Base-by-base conservation (phyloP, 78 protist genomes). In the Dictyostelium discoideum region DNA sequence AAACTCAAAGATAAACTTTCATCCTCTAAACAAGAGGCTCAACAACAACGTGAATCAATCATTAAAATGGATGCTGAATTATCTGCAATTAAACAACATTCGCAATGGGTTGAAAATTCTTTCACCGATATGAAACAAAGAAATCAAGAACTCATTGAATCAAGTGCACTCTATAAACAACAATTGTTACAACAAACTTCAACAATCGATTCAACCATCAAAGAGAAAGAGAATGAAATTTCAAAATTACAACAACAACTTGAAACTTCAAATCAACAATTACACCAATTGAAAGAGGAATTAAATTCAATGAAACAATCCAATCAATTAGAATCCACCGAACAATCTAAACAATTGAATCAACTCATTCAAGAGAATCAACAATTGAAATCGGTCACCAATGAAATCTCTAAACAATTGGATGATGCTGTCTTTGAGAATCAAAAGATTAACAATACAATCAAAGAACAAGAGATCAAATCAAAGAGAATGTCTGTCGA, bases 11-110 rank as follows among this genome's bases (percentile, higher is more conserved):
- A 90, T 4, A 90, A 90, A 46, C 50, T 69, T 26, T 24, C 60
- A 0, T 14, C 22, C 11, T 67, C 22, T 39, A 90, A 90, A 73
- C 78, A 37, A 78, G 77, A 76, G 10, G 65, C 32, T 16, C 83
- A 72, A 39, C 32, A 18, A 18, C 32, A 20, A 8, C 16, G 80
- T 16, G 84, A 90, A 54, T 22, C 37, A 29, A 20, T n/a, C 39
- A 60, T 90, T 13, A 90, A 90, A 69, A 22, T 83, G 42, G 95
- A 90, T n/a, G 76, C 95, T 20, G 95, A 90, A 14, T 22, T 82
- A n/a, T 11, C 87, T 24, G 50, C 76, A 2, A 18, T 46, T n/a
- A 80, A 82, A 50, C 18, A 39, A 29, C 85, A 90, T 39, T 39
- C 63, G 20, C 72, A 80, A 54, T 90, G 67, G 63, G 88, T 90